Evolutionary conservation across 805 yeast species (phyloP), one percentile per base, ranked within the genome.

Genomic region (Candida broadrunensis): DNA sequence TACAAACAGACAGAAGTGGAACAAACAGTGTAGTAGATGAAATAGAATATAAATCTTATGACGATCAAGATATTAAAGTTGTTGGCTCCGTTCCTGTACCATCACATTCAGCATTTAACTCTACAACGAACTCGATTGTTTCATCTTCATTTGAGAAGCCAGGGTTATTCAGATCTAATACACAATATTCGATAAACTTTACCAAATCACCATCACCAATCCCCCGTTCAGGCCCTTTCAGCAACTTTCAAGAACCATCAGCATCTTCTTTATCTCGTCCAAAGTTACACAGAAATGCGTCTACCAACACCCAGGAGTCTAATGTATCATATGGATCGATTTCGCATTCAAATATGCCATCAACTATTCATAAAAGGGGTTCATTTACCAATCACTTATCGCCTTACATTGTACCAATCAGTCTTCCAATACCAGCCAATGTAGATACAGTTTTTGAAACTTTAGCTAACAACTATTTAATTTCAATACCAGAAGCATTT

Each of bases 381-480:
- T 9, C 14, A 9, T 7, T n/a, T 9, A 14, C 32, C 13, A 26
- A 47, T 7, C 34, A 40, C 2, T 46, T 54, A 1, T 60, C 68
- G 1, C 69, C 70, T 6, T 68, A 62, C 46, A 50, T 73, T 7
- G 58, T 75, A 2, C 71, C 78, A 2, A 57, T 72, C 4, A 57
- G 67, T 5, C 36, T 77, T 1, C 77, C 77, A 0, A 44, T 77
- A 5, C 63, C 71, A 0, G 56, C 63, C 29, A 70, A 70, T 41
- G 78, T 76, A 39, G 62, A 63, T 0, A 49, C 58, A 0, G 70
- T 66, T 2, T 72, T 82, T 43, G 76, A 69, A 18, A 65, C 72
- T 17, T 58, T 83, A 20, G 67, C 82, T 2, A 60, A 67, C 15
- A 68, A 74, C 49, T 81, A 81, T 51, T 47, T 76, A 26, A 59